These are phyloP conservation scores for Globisporangium yorkense DNA, from an alignment of 352 stramenopile species.

Conservation along the genomic window DNA sequence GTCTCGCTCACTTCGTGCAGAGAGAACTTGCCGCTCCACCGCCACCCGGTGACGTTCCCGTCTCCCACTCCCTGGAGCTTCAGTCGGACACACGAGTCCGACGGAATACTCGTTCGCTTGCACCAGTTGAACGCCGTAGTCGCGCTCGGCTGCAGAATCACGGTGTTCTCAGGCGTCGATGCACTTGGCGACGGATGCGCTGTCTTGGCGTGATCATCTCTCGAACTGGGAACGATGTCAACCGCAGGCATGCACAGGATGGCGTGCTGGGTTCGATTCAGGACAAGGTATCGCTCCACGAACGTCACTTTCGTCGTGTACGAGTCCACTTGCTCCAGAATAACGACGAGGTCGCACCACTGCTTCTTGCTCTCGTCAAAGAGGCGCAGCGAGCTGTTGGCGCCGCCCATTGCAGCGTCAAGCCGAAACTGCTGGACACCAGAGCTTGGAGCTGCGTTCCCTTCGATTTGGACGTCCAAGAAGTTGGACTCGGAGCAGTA, in stretches of 20 bases:
- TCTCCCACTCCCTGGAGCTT: conserved; percentile 34
- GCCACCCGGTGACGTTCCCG: conserved; percentile 35
- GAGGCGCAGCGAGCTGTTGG: conserved; percentile 60
- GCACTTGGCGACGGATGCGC: conserved; percentile 6
- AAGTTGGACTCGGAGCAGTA: conserved; percentile 69
- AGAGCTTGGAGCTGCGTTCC: conserved; percentile 42
- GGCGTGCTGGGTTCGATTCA: conserved; percentile 63
- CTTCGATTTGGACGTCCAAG: conserved; percentile 61
- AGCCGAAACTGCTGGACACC: conserved; percentile 56
- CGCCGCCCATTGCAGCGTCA: conserved; percentile 39
- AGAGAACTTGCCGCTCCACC: conserved; percentile 80
- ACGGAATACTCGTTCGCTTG: conserved; percentile 36
- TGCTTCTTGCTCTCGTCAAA: conserved; percentile 67
- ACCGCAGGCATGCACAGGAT: conserved; percentile 46
- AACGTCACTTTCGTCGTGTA: conserved; percentile 76
- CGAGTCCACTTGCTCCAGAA: conserved; percentile 60
- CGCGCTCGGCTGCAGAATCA: conserved; percentile 21
- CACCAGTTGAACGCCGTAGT: conserved; percentile 70
- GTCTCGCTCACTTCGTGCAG: conserved; percentile 82
- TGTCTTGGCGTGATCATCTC: conserved; percentile 1
- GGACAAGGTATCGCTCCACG: conserved; percentile 71
- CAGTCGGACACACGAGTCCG: conserved; percentile 56
- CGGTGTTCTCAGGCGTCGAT: conserved; percentile 11
- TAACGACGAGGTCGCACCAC: conserved; percentile 73
- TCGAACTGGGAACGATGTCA: conserved; percentile 24